Conservation (phyloP, 345 rosid genomes). For the Rhizophora apiculata region DNA sequence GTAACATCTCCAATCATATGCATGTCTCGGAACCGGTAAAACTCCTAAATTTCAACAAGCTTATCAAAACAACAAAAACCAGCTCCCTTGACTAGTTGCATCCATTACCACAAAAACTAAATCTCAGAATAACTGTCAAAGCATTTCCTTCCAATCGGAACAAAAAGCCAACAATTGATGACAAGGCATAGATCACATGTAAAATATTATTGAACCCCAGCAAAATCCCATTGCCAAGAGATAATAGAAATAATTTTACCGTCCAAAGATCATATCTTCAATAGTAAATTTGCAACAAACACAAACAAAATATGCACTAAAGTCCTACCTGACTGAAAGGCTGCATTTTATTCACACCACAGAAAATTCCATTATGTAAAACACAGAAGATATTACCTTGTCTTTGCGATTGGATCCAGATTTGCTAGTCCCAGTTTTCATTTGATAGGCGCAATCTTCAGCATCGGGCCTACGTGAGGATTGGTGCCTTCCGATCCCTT, state of each 20-base stretch:
- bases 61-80: background rate
- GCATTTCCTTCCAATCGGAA: too few species aligned
- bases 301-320: background rate
- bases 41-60: background rate
- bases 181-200: too few species aligned
- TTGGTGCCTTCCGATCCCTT: constrained; percentile 20
- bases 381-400: constrained; percentile 40
- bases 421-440: constrained; percentile 81
- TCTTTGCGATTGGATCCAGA: constrained; percentile 70
- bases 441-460: constrained; percentile 76
- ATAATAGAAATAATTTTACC: background rate
- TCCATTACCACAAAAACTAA: background rate
- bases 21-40: background rate
- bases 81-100: background rate
- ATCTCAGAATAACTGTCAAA: background rate
- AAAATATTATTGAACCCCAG: background rate
- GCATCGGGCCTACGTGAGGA: constrained; percentile 63
- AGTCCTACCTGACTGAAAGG: background rate
- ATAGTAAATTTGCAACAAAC: background rate
- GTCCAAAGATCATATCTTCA: background rate
- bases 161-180: too few species aligned
- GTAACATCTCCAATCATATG: background rate
- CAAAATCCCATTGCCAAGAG: background rate
- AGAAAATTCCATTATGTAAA: background rate
- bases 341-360: background rate